Conservation (phyloP, 495 filamentous ascomycete species). For the Talaromyces ruber region DNA sequence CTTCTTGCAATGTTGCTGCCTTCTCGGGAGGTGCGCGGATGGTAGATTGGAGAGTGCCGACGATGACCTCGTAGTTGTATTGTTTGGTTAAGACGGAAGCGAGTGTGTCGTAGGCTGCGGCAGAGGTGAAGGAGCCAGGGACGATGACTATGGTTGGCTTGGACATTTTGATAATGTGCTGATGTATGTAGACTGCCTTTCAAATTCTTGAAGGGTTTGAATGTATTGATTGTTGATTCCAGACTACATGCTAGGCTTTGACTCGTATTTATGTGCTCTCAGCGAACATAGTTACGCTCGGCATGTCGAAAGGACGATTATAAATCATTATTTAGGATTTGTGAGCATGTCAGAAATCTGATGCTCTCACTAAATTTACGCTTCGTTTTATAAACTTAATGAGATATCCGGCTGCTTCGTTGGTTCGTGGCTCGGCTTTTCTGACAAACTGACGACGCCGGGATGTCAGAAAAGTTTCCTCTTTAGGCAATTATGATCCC, state of each 20-base stretch:
- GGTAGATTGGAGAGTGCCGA: conserved; percentile 33
- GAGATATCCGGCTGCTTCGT: neutral
- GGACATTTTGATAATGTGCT: conserved; percentile 5
- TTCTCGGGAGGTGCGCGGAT: conserved; percentile 30
- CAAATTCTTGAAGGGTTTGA: neutral
- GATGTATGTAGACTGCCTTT: neutral
- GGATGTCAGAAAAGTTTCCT: neutral
- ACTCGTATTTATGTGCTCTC: neutral
- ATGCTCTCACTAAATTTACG: no score
- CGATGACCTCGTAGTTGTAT: conserved; percentile 23
- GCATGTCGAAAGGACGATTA: neutral
- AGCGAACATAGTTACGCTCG: neutral
- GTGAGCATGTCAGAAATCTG: neutral
- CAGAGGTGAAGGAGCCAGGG: conserved; percentile 39
- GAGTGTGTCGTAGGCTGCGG: conserved; percentile 23
- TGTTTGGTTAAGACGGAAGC: conserved; percentile 19
- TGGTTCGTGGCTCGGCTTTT: neutral
- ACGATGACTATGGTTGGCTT: conserved; percentile 38
- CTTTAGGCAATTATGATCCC: neutral
- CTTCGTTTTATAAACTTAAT: neutral
- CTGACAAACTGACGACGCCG: neutral
- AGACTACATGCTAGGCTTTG: neutral
- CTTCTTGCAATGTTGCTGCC: conserved; percentile 21
- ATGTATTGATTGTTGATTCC: neutral
- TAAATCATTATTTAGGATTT: neutral